Conservation (phyloP, 108 stramenopile genomes). For the Cyclotella choctawhatcheeana region DNA sequence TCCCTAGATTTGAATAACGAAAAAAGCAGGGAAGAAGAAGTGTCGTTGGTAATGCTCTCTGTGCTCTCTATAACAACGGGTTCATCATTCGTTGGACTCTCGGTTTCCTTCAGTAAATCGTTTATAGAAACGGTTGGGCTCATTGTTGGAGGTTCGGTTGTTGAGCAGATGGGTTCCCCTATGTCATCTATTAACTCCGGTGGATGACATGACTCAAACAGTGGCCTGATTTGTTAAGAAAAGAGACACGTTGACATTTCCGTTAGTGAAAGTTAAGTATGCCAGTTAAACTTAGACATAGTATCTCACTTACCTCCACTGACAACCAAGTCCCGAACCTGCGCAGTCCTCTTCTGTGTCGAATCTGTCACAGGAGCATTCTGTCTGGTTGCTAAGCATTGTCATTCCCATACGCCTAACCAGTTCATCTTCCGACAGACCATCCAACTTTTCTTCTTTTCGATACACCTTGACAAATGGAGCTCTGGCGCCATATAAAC, state of each 20-base stretch:
- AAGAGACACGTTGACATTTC: background rate
- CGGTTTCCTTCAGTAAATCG: constrained; percentile 21
- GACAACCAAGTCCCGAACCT: constrained; percentile 39
- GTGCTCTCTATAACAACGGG: background rate
- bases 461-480: constrained; percentile 48
- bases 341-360: constrained; percentile 42
- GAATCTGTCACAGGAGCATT: constrained; percentile 45
- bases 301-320: constrained; percentile 34
- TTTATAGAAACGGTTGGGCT: constrained; percentile 40
- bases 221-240: background rate
- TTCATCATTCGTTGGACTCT: constrained; percentile 37
- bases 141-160: constrained; percentile 49
- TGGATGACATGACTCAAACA: constrained; percentile 51
- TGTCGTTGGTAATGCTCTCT: background rate
- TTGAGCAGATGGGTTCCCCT: constrained; percentile 48
- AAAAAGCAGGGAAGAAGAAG: background rate
- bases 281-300: too few relatives aligned
- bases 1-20: constrained; percentile 34
- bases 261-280: too few relatives aligned
- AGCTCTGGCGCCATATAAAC: constrained; percentile 25
- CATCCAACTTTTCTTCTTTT: constrained; percentile 54
- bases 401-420: constrained; percentile 38
- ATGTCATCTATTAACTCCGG: constrained; percentile 53
- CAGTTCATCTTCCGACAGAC: constrained; percentile 50
- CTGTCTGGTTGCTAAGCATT: constrained; percentile 29